Base-by-base conservation (phyloP, 2,329 filamentous ascomycete genomes). In the Cytospora piceicola region DNA sequence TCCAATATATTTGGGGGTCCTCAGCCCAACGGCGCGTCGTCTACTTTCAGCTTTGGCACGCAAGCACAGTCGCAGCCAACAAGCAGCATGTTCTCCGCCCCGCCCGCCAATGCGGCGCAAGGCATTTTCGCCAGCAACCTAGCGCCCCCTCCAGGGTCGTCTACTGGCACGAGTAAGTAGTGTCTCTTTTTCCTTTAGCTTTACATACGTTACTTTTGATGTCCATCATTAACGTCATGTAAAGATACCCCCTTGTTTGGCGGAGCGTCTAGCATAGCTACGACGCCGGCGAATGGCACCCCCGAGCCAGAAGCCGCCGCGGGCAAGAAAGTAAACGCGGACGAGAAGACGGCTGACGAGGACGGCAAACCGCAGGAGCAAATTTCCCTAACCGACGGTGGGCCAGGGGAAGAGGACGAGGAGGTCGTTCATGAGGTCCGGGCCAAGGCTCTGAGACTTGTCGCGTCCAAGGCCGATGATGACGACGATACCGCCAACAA, bases 331-430 rank as follows among this genome's bases (percentile, higher is more conserved):
- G 78, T 79, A 70, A 76, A 77, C 71, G 78, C 59, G 60, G 67
- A 62, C 55, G 77, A 77, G 77, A 73, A 73, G 71, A 74, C 77
- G 71, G 77, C 76, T 76, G 82, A 86, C 69, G 86, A 87, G 70
- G 84, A 84, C 63, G 82, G 81, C 67, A 85, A 85, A 73, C 83
- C 84, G 73, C 84, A 91, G 67, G 85, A 89, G 75, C 63, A 66
- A 62, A 85, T 92, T 69, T 89, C 90, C 73, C 83, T 94, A 71
- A 88, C 88, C 61, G 82, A 85, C 69, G 85, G 84, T 63, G 86
- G 86, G 20, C 85, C 88, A 51, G 88, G 88, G 29, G 90, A 94
- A 75, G 88, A 91, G 74, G 84, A 92, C 65, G 92, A 95, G 75
- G 83, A 87, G 36, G 80, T 88, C 46, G 75, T 93, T 24, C 85